Percentiles rank a stretch among this genome's conserved stretches.
Evolutionary conservation across 148 eudicot species (phyloP).

Genomic region (Amaranthus hypochondriacus): DNA sequence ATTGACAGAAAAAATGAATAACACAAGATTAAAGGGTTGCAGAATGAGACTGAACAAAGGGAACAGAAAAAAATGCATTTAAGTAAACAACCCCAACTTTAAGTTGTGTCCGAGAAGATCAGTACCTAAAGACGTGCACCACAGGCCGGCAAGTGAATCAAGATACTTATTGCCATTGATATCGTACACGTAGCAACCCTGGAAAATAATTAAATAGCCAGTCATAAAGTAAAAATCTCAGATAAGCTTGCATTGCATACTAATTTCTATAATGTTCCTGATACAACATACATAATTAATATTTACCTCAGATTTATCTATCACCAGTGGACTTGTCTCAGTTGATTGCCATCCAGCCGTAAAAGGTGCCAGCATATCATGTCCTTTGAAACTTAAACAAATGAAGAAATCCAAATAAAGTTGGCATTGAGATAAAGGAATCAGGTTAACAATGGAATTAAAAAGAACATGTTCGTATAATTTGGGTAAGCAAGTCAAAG

Average conservation of each 20-base stretch:
- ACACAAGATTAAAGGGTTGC: neutral
- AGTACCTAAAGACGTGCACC: slow-evolving; percentile 93
- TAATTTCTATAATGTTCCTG: neutral
- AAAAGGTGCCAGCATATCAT: slow-evolving; percentile 94
- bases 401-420: slow-evolving; percentile 5
- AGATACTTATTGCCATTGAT: slow-evolving; percentile 75
- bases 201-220: slow-evolving; percentile 14
- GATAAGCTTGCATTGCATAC: neutral
- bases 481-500: neutral
- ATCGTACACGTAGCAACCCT: slow-evolving; percentile 91
- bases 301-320: slow-evolving; percentile 78
- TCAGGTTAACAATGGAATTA: neutral
- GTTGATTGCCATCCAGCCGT: slow-evolving; percentile 92
- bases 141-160: slow-evolving; percentile 93
- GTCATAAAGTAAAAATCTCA: neutral
- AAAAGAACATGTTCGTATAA: neutral
- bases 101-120: neutral
- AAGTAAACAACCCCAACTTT: slow-evolving; percentile 8
- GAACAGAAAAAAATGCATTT: neutral
- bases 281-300: neutral
- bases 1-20: neutral
- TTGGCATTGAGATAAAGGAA: neutral
- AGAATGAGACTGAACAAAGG: neutral
- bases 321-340: slow-evolving; percentile 76
- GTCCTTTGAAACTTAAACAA: slow-evolving; percentile 69